phyloP scores from a whole-genome alignment of 1,284 basidiomycete genomes.

The Gymnopus androsaceus region DNA sequence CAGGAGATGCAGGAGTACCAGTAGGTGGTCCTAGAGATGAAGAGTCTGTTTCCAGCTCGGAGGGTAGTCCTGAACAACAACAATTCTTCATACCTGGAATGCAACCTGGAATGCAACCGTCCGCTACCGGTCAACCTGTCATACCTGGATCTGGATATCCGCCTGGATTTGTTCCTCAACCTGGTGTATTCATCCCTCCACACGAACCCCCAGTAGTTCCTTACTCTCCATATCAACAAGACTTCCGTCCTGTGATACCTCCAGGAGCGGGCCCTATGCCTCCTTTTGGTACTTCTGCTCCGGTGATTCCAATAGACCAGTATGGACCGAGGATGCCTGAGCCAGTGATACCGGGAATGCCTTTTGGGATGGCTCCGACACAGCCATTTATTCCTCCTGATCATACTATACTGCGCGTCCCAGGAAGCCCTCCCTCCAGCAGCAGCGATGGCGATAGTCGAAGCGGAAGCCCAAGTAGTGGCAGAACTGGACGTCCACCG shows the following conservation, averaged over 20 bases:
- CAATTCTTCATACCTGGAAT: neutral
- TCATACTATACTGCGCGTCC: slow-evolving; percentile 8
- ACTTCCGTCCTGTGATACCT: slow-evolving; percentile 13
- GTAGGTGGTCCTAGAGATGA: too few species aligned
- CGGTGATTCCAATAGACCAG: slow-evolving; percentile 25
- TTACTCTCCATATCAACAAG: too few species aligned
- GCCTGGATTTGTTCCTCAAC: slow-evolving; percentile 33
- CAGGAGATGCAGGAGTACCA: too few species aligned
- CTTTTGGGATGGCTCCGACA: neutral
- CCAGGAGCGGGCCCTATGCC: slow-evolving; percentile 5
- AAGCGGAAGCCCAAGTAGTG: slow-evolving; percentile 18
- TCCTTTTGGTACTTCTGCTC: slow-evolving; percentile 13
- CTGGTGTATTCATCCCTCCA: neutral
- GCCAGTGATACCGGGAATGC: slow-evolving; percentile 7
- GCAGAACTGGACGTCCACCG: slow-evolving; percentile 4
- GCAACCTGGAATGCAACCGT: neutral
- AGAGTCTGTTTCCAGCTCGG: neutral
- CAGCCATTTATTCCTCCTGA: slow-evolving; percentile 12
- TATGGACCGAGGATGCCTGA: slow-evolving; percentile 19
- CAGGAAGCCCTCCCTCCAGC: slow-evolving; percentile 16
- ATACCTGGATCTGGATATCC: slow-evolving; percentile 10
- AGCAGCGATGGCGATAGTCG: slow-evolving; percentile 19
- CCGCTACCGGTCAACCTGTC: neutral
- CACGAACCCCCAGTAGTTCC: slow-evolving; percentile 16
- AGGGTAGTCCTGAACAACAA: neutral